Evolutionary conservation across 257 asterid genomes (phyloP).

Genomic region (Solanum habrochaites): DNA sequence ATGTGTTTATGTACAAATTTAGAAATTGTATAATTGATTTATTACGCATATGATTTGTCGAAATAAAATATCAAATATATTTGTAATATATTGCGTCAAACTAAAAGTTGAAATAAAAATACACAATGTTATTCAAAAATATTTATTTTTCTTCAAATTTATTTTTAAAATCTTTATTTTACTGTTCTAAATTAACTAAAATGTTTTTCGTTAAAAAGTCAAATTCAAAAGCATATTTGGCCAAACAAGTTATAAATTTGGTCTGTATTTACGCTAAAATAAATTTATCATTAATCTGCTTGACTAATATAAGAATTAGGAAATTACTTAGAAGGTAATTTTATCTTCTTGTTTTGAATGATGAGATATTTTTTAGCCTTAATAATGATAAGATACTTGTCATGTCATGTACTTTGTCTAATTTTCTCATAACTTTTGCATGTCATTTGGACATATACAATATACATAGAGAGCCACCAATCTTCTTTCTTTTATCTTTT

Average conservation of each 20-base stretch:
- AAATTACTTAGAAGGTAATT: background rate
- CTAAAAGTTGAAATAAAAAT: background rate
- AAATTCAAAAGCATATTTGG: background rate
- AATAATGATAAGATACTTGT: background rate
- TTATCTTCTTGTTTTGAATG: background rate
- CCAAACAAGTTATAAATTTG: background rate
- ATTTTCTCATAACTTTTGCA: background rate
- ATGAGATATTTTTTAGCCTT: background rate
- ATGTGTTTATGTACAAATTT: background rate
- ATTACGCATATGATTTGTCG: background rate
- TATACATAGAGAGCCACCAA: background rate
- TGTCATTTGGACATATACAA: background rate
- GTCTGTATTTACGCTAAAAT: background rate
- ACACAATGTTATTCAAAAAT: too few species aligned
- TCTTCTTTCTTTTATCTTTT: background rate
- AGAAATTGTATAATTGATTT: background rate
- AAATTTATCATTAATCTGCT: background rate
- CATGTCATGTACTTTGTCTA: background rate
- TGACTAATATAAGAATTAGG: background rate
- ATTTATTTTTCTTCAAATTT: background rate
- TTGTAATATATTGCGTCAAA: background rate
- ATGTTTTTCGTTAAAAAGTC: background rate
- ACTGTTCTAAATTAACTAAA: background rate
- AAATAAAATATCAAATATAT: too few species aligned
- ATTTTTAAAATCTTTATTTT: background rate